phyloP scores from a whole-genome alignment of 208 protist species.

The Trypanosoma melophagium region DNA sequence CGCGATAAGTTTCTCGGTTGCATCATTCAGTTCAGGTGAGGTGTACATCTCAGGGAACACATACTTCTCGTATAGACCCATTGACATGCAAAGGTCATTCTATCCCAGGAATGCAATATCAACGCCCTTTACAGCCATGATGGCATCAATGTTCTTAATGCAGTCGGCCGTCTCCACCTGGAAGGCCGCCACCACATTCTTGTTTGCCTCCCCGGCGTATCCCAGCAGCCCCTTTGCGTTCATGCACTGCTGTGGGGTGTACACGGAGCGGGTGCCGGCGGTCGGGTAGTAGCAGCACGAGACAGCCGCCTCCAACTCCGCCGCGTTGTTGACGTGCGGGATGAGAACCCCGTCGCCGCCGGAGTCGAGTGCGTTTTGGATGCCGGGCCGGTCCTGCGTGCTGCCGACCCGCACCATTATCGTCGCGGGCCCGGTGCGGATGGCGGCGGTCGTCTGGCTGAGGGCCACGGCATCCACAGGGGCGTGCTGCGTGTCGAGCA shows the following conservation, averaged over 20 bases:
- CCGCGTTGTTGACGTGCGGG: constrained; percentile 78
- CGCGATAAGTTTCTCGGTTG: constrained; percentile 66
- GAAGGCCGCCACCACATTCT: constrained; percentile 78
- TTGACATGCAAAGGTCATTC: constrained; percentile 85
- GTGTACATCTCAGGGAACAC: constrained; percentile 85
- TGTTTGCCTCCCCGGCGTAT: constrained; percentile 74
- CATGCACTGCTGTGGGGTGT: constrained; percentile 81
- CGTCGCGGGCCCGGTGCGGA: constrained; percentile 60
- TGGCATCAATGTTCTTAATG: constrained; percentile 81
- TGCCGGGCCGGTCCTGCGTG: constrained; percentile 71
- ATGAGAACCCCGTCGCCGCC: constrained; percentile 81
- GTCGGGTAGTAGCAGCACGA: constrained; percentile 83
- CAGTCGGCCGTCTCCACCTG: constrained; percentile 78
- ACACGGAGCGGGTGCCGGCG: constrained; percentile 70
- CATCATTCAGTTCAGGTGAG: constrained; percentile 63
- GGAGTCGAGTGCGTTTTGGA: constrained; percentile 75
- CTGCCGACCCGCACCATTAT: constrained; percentile 76
- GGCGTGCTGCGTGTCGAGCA: constrained; percentile 78
- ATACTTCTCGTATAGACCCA: constrained; percentile 83
- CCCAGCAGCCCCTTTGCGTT: constrained; percentile 71
- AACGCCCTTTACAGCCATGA: constrained; percentile 76
- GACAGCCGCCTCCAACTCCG: constrained; percentile 69
- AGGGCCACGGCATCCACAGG: constrained; percentile 58
- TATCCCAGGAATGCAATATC: constrained; percentile 82
- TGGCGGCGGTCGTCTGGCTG: constrained; percentile 62